phyloP scores from a whole-genome alignment of 1,284 basidiomycete genomes.

The Fistulinella staudtii region DNA sequence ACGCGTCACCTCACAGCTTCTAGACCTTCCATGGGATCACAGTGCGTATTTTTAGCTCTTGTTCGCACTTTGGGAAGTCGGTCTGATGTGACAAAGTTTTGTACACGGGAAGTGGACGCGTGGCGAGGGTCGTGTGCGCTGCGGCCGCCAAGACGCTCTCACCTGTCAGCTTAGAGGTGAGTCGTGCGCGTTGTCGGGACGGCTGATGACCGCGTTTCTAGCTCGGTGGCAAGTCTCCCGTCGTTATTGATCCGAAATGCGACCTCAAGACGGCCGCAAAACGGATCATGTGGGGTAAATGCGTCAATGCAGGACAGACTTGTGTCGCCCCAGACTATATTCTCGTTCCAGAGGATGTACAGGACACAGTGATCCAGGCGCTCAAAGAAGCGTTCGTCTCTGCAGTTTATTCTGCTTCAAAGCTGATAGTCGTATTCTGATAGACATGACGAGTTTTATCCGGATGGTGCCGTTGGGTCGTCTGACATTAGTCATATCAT shows the following conservation, averaged over 20 bases:
- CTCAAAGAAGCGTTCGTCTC: conserved; percentile 54
- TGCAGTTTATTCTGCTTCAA: conserved; percentile 1
- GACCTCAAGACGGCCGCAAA: conserved; percentile 57
- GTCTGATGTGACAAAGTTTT: conserved; percentile 37
- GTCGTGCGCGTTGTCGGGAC: conserved; percentile 1
- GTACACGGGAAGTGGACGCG: conserved; percentile 59
- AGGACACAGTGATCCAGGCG: conserved; percentile 60
- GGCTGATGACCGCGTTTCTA: conserved; percentile 9
- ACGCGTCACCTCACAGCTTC: conserved; percentile 39
- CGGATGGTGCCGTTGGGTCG: conserved; percentile 44
- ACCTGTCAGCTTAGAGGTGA: conserved; percentile 75
- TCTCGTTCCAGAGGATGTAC: conserved; percentile 60
- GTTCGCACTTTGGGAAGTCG: no score
- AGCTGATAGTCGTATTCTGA: not conserved
- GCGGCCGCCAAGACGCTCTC: conserved; percentile 88
- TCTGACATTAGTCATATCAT: conserved; percentile 49
- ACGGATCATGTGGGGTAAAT: conserved; percentile 79
- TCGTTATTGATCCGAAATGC: conserved; percentile 68
- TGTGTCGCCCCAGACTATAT: conserved; percentile 80
- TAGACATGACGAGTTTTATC: conserved; percentile 53
- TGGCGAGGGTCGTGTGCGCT: conserved; percentile 74
- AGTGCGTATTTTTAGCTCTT: conserved; percentile 48
- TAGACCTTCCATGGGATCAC: conserved; percentile 85
- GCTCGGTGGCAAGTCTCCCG: conserved; percentile 69
- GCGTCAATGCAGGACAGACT: conserved; percentile 72